Evolutionary conservation across 305 asterid genomes (phyloP), one percentile per base, ranked within the genome.

Genomic region (Coffea humblotiana): DNA sequence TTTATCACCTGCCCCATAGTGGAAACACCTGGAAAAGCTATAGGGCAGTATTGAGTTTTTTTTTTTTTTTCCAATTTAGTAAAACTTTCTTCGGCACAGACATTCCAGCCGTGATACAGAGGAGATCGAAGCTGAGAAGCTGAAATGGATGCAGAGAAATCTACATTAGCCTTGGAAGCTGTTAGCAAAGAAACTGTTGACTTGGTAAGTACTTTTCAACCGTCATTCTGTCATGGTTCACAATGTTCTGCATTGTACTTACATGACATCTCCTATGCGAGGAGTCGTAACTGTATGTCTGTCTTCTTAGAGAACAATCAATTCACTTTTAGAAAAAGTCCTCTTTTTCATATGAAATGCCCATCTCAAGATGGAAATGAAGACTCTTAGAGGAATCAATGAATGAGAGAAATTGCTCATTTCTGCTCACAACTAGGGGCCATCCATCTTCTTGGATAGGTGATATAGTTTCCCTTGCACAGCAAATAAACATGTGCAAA

Each of bases 171-270:
- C 72, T 72, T 91, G 72, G 95, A 91, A 85, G 93, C 92, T 63
- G 82, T 88, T 71, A 87, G 84, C 77, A 89, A 89, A 69, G 95
- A 91, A 85, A 86, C 86, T 52, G 89, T 89, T 74, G 93, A 91
- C 80, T 81, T 91, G 95, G 95, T 87, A 82, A 84, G 78, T 19
- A 69, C 58, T 60, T 64, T 61, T 47, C 52, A 72, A 32, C 72
- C 47, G n/a, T 7, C 29, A 3, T 27, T 10, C 82, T 60, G 48
- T 19, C 49, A 48, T 40, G 64, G 23, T 66, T 66, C 40, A 5
- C 6, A 21, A 67, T 63, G 8, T 82, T 29, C 32, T 76, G 14
- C 8, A 45, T 48, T 19, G 65, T 71, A 64, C 14, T 14, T 21
- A 40, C 16, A 65, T 61, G 37, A 75, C 13, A 54, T 72, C n/a